A percentile compares a stretch with the other conserved stretches of the same genome.
phyloP scores from a whole-genome alignment of 305 asterid species.

The Solanum hybrid region DNA sequence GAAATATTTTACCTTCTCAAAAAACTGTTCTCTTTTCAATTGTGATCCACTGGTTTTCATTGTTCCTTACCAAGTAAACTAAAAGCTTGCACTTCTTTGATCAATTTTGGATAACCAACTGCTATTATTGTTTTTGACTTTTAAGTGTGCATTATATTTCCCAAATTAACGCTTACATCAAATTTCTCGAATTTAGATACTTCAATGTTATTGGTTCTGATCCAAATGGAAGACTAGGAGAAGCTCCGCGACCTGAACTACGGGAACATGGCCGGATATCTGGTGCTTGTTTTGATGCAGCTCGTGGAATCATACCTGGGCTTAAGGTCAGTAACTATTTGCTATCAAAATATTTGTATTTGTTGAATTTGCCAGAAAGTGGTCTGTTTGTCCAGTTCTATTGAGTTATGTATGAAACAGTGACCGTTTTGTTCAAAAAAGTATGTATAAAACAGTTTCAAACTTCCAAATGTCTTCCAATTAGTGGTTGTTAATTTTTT shows the following conservation, averaged over 20 bases:
- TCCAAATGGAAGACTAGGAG: constrained; percentile 79
- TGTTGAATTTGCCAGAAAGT: neutral
- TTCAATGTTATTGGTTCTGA: neutral
- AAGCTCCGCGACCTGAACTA: constrained; percentile 93
- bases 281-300: neutral
- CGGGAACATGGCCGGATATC: constrained; percentile 61
- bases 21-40: neutral
- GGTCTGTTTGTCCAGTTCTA: neutral
- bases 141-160: neutral
- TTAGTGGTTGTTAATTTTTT: neutral
- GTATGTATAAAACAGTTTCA: neutral
- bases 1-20: neutral
- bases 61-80: neutral
- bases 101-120: neutral
- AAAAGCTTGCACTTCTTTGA: neutral
- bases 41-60: neutral
- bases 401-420: neutral
- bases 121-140: neutral
- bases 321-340: constrained; percentile 44
- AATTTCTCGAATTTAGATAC: neutral
- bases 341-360: neutral
- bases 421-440: neutral
- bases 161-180: neutral
- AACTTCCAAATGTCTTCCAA: neutral
- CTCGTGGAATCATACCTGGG: constrained; percentile 59